These are phyloP conservation scores for Phytopythium cucurbitacearum DNA, from an alignment of 352 stramenopile species.

Conservation along the genomic window DNA sequence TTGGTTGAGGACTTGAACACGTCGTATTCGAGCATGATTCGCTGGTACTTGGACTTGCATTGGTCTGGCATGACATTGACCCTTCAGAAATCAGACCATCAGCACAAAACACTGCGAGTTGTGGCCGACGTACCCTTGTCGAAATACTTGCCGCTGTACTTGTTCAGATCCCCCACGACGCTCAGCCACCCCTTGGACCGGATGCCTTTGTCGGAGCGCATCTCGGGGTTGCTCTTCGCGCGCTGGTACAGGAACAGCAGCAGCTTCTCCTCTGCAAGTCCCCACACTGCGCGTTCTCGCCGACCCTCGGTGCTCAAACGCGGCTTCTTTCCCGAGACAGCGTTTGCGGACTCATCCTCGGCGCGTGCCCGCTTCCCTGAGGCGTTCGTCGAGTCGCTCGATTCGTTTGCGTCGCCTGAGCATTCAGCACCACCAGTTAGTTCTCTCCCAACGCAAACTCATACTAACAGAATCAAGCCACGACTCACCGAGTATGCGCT, in stretches of 20 bases:
- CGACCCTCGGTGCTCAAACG: background rate
- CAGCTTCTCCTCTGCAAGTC: slow-evolving; percentile 16
- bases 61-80: slow-evolving; percentile 12
- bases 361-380: background rate
- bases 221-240: slow-evolving; percentile 16
- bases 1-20: slow-evolving; percentile 25
- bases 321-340: background rate
- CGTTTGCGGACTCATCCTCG: background rate
- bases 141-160: slow-evolving; percentile 15
- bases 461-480: background rate
- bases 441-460: background rate
- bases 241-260: slow-evolving; percentile 27
- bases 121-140: slow-evolving; percentile 14
- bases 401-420: background rate
- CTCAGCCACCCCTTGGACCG: slow-evolving; percentile 19
- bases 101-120: background rate
- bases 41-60: slow-evolving; percentile 28
- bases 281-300: slow-evolving; percentile 6
- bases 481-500: slow-evolving; percentile 17
- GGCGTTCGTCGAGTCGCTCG: background rate
- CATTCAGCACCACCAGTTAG: background rate
- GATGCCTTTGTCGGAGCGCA: slow-evolving; percentile 14
- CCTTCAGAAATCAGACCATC: background rate
- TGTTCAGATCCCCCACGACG: slow-evolving; percentile 19
- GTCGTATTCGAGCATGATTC: slow-evolving; percentile 22